These are phyloP conservation scores for Ceriops decandra DNA, from an alignment of 345 rosid species.

Conservation along the genomic window DNA sequence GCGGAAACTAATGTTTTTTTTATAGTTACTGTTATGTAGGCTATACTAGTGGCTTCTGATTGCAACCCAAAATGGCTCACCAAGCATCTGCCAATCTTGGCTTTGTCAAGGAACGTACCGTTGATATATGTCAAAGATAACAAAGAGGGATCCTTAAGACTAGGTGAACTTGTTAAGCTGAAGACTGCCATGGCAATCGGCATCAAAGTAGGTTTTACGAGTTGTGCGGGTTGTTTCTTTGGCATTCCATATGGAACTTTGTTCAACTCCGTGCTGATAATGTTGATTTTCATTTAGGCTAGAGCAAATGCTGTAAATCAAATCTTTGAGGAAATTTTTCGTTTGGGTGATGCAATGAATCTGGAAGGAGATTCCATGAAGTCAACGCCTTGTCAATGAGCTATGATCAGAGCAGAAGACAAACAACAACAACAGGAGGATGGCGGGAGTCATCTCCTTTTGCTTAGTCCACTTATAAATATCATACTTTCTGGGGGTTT, in stretches of 20 bases:
- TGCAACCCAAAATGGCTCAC: conserved; percentile 73
- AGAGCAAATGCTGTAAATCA: conserved; percentile 49
- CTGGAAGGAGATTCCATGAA: not conserved
- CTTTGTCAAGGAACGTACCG: conserved; percentile 59
- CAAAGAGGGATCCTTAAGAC: conserved; percentile 54
- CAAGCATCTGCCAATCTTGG: conserved; percentile 60
- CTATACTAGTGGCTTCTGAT: conserved; percentile 55
- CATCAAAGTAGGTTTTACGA: conserved; percentile 37
- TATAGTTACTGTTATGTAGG: conserved; percentile 30
- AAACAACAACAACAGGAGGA: not conserved
- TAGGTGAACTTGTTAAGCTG: conserved; percentile 66
- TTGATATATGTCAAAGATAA: conserved; percentile 49
- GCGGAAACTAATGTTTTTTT: no score
- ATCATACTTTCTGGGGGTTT: no score
- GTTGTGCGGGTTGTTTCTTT: not conserved
- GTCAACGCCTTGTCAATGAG: not conserved
- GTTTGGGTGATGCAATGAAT: conserved; percentile 2
- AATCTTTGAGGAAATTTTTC: conserved; percentile 35
- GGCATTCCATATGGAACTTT: not conserved
- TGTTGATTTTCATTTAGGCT: conserved; percentile 29
- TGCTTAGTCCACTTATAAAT: no score
- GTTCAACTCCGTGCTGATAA: not conserved
- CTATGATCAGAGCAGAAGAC: not conserved
- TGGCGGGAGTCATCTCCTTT: no score
- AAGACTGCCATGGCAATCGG: conserved; percentile 67